Percentiles rank a stretch among this genome's conserved stretches.
Evolutionary conservation across 352 stramenopile species (phyloP).

Genomic region (Aphanomyces astaci): DNA sequence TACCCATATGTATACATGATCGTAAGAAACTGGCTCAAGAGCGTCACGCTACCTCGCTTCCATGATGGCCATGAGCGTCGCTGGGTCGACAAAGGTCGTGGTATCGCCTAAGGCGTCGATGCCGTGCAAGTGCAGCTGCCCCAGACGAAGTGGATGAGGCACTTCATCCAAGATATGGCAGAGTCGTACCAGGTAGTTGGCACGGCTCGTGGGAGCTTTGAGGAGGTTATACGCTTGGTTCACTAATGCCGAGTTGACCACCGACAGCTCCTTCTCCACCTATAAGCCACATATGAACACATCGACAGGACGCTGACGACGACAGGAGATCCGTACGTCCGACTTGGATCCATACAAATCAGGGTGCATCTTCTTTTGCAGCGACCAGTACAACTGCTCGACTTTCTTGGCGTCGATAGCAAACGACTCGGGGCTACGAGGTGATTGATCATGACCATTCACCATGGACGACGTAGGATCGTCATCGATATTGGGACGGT

Average conservation of each 20-base stretch:
- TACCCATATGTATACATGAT: not conserved
- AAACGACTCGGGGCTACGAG: constrained; percentile 63
- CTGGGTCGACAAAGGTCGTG: constrained; percentile 65
- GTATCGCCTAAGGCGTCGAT: constrained; percentile 73
- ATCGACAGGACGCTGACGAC: not conserved
- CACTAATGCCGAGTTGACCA: constrained; percentile 66
- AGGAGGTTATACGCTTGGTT: constrained; percentile 85
- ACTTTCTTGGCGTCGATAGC: constrained; percentile 70
- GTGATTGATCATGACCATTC: not conserved
- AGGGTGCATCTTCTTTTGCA: constrained; percentile 79
- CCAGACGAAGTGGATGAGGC: not conserved
- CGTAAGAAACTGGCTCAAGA: no score
- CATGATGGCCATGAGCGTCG: constrained; percentile 79
- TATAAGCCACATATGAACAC: constrained; percentile 26
- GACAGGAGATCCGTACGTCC: constrained; percentile 43
- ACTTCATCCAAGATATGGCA: not conserved
- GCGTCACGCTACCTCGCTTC: constrained; percentile 75
- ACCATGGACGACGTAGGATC: constrained; percentile 8
- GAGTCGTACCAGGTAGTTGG: constrained; percentile 68
- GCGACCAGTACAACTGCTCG: constrained; percentile 81
- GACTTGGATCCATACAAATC: constrained; percentile 83
- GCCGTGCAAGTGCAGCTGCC: constrained; percentile 63
- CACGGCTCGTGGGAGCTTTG: constrained; percentile 74
- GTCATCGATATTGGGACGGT: no score
- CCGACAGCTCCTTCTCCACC: constrained; percentile 75